phyloP scores from a whole-genome alignment of 148 eudicot species.

The Oxyria digyna region DNA sequence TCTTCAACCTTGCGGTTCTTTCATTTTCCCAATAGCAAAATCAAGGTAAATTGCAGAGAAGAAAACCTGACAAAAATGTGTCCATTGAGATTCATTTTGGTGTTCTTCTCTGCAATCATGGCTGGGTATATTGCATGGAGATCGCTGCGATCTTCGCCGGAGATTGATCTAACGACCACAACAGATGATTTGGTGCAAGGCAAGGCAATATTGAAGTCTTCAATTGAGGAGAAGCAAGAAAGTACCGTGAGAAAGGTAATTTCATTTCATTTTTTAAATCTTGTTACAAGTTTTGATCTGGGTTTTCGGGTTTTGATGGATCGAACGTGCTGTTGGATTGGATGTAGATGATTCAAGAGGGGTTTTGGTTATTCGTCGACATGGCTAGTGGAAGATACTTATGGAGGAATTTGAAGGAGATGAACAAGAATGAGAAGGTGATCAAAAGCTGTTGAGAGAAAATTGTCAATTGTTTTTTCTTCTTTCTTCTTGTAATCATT shows the following conservation, averaged over 20 bases:
- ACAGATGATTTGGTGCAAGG: background rate
- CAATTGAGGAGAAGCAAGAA: background rate
- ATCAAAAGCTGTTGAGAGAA: background rate
- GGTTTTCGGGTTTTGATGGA: background rate
- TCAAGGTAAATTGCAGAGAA: too few relatives aligned
- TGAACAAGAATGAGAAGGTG: background rate
- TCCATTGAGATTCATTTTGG: constrained; percentile 12
- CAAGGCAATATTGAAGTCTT: background rate
- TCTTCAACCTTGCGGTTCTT: too few relatives aligned
- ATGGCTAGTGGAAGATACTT: background rate
- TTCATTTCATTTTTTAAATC: background rate
- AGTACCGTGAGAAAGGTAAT: background rate
- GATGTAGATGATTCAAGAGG: background rate
- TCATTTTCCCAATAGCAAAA: too few relatives aligned
- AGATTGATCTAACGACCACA: background rate
- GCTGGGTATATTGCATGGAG: constrained; percentile 9
- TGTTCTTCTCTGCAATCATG: constrained; percentile 8
- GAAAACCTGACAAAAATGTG: too few relatives aligned
- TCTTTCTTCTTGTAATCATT: too few relatives aligned
- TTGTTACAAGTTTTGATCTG: too few relatives aligned
- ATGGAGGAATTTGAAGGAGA: background rate
- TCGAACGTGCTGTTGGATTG: too few relatives aligned
- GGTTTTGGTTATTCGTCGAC: background rate
- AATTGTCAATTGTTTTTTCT: too few relatives aligned
- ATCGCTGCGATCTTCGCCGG: constrained; percentile 2